Evolutionary conservation across 306 rosid species (phyloP), one percentile per base, ranked within the genome.

Genomic region (Mucuna pruriens): DNA sequence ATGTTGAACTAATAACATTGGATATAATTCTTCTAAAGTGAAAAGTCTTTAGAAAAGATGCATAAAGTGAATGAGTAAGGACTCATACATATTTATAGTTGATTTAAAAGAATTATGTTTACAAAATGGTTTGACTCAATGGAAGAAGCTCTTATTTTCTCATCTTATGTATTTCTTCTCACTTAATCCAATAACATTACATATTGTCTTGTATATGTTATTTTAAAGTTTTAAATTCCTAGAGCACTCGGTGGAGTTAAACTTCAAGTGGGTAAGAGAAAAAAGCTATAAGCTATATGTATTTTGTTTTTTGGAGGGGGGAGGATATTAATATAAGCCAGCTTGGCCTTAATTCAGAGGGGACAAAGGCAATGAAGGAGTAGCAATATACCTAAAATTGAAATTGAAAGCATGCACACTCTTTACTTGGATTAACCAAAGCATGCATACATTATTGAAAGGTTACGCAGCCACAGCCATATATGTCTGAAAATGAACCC

Each of bases 381-480:
- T 65, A 57, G 80, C 79, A 63, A 38, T 38, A 72, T 51, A 66
- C 81, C 77, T 66, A 66, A 45, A 87, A 26, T 19, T 73, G 63
- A 58, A 70, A 76, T 46, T 39, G 87, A 87, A 71, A 52, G 80
- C 29, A 40, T 58, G 39, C 61, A 68, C 87, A 61, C 86, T 64
- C 80, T 71, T 64, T 80, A 42, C 55, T 52, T 42, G 48, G 40
- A 19, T 76, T 51, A 80, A 67, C 76, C 67, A 77, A 34, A 64
- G 64, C 61, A 64, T 75, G 76, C 48, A 67, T 75, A 78, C 84
- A 72, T 80, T 62, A 77, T 82, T 80, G 72, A 80, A 80, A 80
- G 57, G 75, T 71, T 12, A 72, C 1, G 74, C 22, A 46, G 54
- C 87, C 78, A 71, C 81, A 25, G 39, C 71, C 46, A 76, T 46